Percentiles rank a stretch among this genome's conserved stretches.
phyloP scores from a whole-genome alignment of 345 rosid species.

The Psidium friedrichsthalianum region DNA sequence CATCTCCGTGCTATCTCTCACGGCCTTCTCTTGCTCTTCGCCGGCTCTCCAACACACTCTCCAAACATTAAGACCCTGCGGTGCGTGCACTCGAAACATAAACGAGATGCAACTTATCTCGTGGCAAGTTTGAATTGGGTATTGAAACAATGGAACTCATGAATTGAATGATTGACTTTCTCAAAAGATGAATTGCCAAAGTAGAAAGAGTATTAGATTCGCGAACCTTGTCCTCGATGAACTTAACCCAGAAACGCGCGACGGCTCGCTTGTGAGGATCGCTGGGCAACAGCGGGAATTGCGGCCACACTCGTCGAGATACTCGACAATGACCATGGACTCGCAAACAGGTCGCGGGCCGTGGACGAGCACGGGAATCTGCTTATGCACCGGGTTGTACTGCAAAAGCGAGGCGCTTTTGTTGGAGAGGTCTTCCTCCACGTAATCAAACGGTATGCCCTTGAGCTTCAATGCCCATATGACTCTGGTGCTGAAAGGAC shows the following conservation, averaged over 20 bases:
- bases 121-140: not conserved
- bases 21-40: constrained; percentile 11
- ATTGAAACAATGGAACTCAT: not conserved
- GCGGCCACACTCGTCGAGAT: constrained; percentile 22
- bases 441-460: constrained; percentile 11
- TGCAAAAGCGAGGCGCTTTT: constrained; percentile 16
- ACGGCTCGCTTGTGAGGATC: constrained; percentile 11
- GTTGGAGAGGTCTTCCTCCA: constrained; percentile 14
- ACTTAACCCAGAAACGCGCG: constrained; percentile 16
- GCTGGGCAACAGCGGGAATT: constrained; percentile 9
- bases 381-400: constrained; percentile 16
- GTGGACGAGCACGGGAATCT: constrained; percentile 25
- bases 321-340: constrained; percentile 16
- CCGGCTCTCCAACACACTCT: not conserved
- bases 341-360: constrained; percentile 16
- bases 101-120: not conserved
- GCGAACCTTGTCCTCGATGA: constrained; percentile 19
- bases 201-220: not conserved
- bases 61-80: not conserved
- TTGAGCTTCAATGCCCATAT: constrained; percentile 21
- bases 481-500: constrained; percentile 14
- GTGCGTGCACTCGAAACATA: not conserved
- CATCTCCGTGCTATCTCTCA: not conserved
- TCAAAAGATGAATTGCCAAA: not conserved
- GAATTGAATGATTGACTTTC: not conserved